Evolutionary conservation across 225 moss, liverwort and hornwort species (phyloP).

Genomic region (Polytrichum commune): DNA sequence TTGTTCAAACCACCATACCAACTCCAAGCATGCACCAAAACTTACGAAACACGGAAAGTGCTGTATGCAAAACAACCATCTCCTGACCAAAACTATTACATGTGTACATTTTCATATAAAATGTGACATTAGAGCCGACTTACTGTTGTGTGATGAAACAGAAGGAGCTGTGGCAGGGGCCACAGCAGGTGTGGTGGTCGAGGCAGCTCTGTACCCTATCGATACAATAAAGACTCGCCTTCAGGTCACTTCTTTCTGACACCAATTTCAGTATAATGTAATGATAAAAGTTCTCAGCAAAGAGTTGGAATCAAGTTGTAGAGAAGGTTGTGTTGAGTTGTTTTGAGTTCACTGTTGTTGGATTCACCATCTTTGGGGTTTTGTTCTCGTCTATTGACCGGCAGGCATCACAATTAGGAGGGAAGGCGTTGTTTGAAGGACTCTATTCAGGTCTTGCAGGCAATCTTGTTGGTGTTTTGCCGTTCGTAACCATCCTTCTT

Average conservation of each 20-base stretch:
- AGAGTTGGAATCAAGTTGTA: constrained; percentile 1
- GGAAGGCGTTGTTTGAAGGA: constrained; percentile 55
- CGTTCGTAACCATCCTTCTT: constrained; percentile 22
- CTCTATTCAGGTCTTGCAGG: constrained; percentile 75
- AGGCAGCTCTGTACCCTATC: constrained; percentile 79
- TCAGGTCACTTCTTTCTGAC: constrained; percentile 37
- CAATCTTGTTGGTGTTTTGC: constrained; percentile 52
- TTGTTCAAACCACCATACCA: no score
- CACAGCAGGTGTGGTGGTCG: constrained; percentile 73
- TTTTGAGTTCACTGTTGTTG: neutral
- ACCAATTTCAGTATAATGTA: no score
- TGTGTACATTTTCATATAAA: no score
- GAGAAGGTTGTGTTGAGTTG: neutral
- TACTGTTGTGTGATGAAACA: constrained; percentile 11
- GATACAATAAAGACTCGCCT: constrained; percentile 95
- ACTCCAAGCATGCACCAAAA: no score
- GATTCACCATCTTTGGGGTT: neutral
- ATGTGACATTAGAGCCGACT: no score
- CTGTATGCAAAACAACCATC: no score
- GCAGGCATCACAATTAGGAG: constrained; percentile 66
- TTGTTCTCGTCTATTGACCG: constrained; percentile 5
- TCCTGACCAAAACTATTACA: no score
- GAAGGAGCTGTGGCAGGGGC: constrained; percentile 85
- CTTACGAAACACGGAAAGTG: no score
- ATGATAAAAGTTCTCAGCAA: no score